phyloP scores from a whole-genome alignment of 345 rosid genomes.

The Eucalyptus regnans region DNA sequence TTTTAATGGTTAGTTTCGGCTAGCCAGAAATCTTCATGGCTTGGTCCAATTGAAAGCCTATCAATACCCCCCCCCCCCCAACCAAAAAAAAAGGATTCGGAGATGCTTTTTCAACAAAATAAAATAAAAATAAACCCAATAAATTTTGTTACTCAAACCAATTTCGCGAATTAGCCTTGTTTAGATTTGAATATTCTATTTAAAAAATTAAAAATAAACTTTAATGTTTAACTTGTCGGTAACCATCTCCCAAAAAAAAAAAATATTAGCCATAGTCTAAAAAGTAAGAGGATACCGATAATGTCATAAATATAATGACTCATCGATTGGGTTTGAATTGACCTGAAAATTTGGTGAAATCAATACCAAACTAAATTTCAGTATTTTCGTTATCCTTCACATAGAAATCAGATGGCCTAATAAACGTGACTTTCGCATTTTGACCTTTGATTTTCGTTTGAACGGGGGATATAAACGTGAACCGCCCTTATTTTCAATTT shows the following conservation, averaged over 20 bases:
- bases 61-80: neutral
- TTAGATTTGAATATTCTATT: neutral
- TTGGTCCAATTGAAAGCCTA: neutral
- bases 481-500: neutral
- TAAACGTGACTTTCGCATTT: neutral
- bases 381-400: neutral
- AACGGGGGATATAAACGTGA: neutral
- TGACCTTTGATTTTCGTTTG: neutral
- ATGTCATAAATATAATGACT: neutral
- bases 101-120: neutral
- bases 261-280: neutral
- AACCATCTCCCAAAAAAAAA: neutral
- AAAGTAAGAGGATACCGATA: neutral
- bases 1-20: too few species aligned
- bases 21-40: neutral
- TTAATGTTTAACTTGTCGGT: neutral
- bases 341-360: neutral
- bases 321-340: neutral
- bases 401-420: neutral
- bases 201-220: rapidly evolving
- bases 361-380: neutral
- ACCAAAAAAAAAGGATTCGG: neutral
- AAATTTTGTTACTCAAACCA: neutral
- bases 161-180: neutral
- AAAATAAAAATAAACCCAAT: neutral